These are phyloP conservation scores for Eucalyptus curtisii DNA, from an alignment of 345 rosid species.

Conservation along the genomic window DNA sequence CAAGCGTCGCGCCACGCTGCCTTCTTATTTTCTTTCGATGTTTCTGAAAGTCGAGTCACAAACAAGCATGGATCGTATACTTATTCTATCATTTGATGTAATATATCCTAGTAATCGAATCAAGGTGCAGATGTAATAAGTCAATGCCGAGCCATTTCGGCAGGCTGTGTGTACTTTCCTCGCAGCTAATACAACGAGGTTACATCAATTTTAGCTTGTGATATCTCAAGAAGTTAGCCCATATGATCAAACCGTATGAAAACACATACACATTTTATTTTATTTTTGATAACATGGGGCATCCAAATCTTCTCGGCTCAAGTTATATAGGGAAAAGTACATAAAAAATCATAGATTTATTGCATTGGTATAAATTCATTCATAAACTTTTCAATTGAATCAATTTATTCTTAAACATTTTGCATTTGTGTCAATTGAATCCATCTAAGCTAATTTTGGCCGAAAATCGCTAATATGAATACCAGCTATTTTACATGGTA, in stretches of 20 bases:
- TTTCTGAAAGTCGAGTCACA: not conserved
- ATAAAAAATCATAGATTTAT: accelerated
- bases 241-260: not conserved
- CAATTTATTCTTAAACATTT: too few species aligned
- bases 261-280: not conserved
- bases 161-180: not conserved
- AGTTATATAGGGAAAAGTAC: not conserved
- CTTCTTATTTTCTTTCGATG: not conserved
- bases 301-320: not conserved
- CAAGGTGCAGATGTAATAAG: not conserved
- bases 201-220: too few species aligned
- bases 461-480: accelerated
- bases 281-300: not conserved
- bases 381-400: too few species aligned
- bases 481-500: too few species aligned
- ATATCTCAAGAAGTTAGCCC: not conserved
- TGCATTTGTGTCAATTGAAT: not conserved
- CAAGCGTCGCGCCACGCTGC: not conserved
- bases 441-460: not conserved
- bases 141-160: not conserved
- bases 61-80: not conserved
- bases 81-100: not conserved
- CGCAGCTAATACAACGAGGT: not conserved
- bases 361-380: too few species aligned
- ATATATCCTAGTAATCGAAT: not conserved